phyloP scores from a whole-genome alignment of 306 rosid species.

The Cercis canadensis region DNA sequence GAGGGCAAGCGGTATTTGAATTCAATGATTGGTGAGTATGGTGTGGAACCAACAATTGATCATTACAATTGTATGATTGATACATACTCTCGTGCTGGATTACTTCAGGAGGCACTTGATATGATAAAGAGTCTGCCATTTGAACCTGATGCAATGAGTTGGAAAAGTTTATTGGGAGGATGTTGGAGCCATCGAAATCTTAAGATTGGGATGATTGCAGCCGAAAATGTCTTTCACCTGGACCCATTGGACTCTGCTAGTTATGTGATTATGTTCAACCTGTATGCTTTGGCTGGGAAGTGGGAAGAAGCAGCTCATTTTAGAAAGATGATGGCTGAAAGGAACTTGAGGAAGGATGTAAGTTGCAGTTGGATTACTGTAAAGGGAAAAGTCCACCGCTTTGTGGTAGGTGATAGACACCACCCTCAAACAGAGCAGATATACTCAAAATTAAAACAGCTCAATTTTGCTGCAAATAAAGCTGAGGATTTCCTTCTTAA shows the following conservation, averaged over 20 bases:
- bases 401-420: conserved; percentile 66
- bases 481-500: conserved; percentile 40
- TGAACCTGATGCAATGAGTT: conserved; percentile 63
- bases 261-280: conserved; percentile 62
- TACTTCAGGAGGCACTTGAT: conserved; percentile 53
- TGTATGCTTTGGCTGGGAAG: conserved; percentile 55
- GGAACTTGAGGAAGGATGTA: conserved; percentile 56
- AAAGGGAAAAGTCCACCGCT: conserved; percentile 57
- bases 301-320: conserved; percentile 62
- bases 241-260: conserved; percentile 60
- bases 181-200: conserved; percentile 64
- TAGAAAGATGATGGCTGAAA: conserved; percentile 61
- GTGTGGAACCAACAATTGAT: conserved; percentile 55
- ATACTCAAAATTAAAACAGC: conserved; percentile 56
- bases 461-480: conserved; percentile 34
- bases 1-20: conserved; percentile 58
- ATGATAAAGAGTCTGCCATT: conserved; percentile 52
- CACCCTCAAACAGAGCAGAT: conserved; percentile 59
- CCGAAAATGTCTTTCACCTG: conserved; percentile 47
- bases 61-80: conserved; percentile 70
- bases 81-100: conserved; percentile 64
- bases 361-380: conserved; percentile 66
- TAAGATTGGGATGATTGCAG: conserved; percentile 55
- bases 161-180: conserved; percentile 71
- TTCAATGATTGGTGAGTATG: conserved; percentile 47